A percentile compares a stretch with the other conserved stretches of the same genome.
phyloP scores from a whole-genome alignment of 768 basidiomycete species.

The Xerocomellus chrysenteron region DNA sequence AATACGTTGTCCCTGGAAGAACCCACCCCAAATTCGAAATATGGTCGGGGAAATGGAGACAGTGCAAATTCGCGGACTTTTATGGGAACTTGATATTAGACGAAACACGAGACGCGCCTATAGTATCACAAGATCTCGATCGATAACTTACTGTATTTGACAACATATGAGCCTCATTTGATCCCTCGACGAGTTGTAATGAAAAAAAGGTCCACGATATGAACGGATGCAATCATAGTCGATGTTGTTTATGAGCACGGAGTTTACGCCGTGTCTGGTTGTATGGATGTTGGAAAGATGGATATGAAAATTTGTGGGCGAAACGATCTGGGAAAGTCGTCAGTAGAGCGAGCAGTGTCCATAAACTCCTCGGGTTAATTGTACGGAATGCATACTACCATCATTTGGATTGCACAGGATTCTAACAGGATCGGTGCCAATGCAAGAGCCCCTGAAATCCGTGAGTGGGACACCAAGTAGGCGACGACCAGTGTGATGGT shows the following conservation, averaged over 20 bases:
- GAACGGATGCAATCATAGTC: neutral
- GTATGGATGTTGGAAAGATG: neutral
- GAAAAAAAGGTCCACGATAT: neutral
- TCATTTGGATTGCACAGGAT: neutral
- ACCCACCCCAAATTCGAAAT: neutral
- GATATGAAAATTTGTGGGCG: neutral
- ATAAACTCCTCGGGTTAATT: neutral
- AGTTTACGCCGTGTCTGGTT: neutral
- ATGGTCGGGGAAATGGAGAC: neutral
- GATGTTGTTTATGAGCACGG: neutral
- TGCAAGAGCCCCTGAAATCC: neutral
- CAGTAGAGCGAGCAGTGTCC: too few relatives aligned
- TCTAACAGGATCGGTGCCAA: neutral
- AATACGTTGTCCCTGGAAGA: neutral
- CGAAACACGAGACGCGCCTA: neutral
- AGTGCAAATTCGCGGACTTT: slow-evolving; percentile 3
- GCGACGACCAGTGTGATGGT: neutral
- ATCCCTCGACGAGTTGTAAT: neutral
- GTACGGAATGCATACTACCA: too few relatives aligned
- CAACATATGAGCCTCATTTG: neutral
- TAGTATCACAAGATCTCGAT: neutral
- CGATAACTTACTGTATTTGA: neutral
- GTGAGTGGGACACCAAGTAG: neutral
- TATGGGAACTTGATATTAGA: neutral
- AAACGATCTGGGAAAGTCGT: neutral